Base-by-base conservation (phyloP, 306 rosid species). In the Gillenia trifoliata region DNA sequence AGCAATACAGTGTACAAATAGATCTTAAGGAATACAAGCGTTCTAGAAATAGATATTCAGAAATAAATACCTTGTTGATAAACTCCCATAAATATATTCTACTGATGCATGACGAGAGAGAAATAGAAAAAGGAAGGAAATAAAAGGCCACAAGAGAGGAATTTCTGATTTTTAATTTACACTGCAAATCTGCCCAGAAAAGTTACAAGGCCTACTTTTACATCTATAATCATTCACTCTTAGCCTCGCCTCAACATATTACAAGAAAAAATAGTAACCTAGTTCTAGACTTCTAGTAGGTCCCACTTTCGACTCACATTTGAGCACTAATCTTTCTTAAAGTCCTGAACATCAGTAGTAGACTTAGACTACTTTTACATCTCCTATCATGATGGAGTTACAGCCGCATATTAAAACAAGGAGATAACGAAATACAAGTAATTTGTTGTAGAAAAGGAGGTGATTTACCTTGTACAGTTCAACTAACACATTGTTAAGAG, bases 401-500 rank as follows among this genome's bases (percentile, higher is more conserved):
- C 2, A 67, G 25, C 72, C 9, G 57, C 57, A 19, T 8, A 26
- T 49, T 11, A 17, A 59, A 71, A 19, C 15, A 23, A 72, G 56
- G 55, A 36, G 23, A 59, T 12, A 59, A 26, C 19, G n/a, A 61
- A 41, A 19, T 4, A 31, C 1, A 28, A 61, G 72, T 68, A 68
- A 68, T 25, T 40, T 40, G 22, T 23, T 4, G 11, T 12, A 68
- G n/a, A 34, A 23, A 50, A 1, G 66, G 50, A 56, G 36, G 55
- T 71, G 71, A 41, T 40, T 62, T 73, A 88, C 98, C 98, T 94
- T 94, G 83, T 84, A 94, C 61, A 94, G 79, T 75, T 94, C 97
- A 70, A 91, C 89, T 64, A 94, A 68, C 57, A 91, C 90, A 83
- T 94, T 94, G 81, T 94, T 96, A 1, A 94, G 78, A 75, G 98